A percentile compares a stretch with the other conserved stretches of the same genome.
Evolutionary conservation across 768 basidiomycete species (phyloP).

Genomic region (Neoboletus magnificus): DNA sequence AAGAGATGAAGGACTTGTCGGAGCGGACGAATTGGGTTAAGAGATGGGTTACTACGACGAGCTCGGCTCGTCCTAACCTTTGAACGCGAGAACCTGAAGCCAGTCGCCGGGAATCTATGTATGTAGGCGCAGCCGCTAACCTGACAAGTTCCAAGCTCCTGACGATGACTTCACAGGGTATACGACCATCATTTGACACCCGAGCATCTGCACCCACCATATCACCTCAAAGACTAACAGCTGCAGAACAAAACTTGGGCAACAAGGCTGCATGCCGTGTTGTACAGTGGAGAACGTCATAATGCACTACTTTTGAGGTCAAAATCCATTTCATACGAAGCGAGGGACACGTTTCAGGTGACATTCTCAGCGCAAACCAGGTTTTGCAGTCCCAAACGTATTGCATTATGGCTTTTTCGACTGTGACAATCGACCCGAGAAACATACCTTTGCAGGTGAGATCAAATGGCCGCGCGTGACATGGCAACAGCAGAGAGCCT

Average conservation of each 20-base stretch:
- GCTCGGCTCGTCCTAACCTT: conserved; percentile 3
- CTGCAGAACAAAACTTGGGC: conserved; percentile 4
- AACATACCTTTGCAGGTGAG: conserved; percentile 13
- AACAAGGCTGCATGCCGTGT: background rate
- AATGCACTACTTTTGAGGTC: conserved; percentile 26
- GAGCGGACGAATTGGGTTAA: conserved; percentile 25
- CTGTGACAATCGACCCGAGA: conserved; percentile 3
- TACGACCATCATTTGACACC: background rate
- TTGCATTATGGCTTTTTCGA: conserved; percentile 27
- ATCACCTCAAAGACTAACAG: background rate
- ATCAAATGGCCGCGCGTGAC: background rate
- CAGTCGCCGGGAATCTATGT: background rate
- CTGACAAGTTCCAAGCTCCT: background rate
- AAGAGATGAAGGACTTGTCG: conserved; percentile 38
- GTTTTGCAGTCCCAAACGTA: conserved; percentile 22
- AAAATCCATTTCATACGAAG: conserved; percentile 12
- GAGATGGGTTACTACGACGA: conserved; percentile 2
- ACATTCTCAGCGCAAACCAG: conserved; percentile 9
- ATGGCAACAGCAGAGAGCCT: background rate
- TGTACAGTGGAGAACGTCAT: conserved; percentile 26
- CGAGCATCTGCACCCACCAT: background rate
- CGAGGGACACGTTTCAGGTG: background rate
- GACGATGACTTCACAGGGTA: conserved; percentile 1
- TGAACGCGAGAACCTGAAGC: background rate
- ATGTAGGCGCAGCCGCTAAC: background rate